Evolutionary conservation across 257 asterid species (phyloP).

Genomic region (Fraxinus quadrangulata): DNA sequence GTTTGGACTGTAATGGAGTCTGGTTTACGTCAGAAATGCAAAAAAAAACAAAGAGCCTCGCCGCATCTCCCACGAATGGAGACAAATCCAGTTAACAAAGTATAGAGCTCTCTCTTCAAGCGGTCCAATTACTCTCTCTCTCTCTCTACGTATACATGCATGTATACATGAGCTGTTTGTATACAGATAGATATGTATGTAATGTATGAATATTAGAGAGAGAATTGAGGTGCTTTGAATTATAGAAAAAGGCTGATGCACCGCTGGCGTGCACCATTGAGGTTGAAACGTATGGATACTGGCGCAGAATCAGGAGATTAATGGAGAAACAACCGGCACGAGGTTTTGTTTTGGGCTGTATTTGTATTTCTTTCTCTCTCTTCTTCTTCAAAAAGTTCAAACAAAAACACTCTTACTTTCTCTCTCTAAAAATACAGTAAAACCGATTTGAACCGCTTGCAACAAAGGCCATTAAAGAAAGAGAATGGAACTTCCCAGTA

Average conservation of each 20-base stretch:
- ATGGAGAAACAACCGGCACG: slow-evolving; percentile 59
- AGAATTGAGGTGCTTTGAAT: slow-evolving; percentile 45
- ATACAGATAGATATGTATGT: neutral
- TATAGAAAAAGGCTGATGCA: slow-evolving; percentile 39
- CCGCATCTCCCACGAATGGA: slow-evolving; percentile 49
- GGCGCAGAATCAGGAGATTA: slow-evolving; percentile 63
- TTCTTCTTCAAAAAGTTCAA: neutral
- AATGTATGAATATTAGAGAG: slow-evolving; percentile 23
- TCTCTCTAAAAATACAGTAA: slow-evolving; percentile 34
- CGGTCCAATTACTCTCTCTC: slow-evolving; percentile 37
- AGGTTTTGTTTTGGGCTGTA: slow-evolving; percentile 39
- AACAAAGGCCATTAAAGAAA: neutral
- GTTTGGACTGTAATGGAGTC: neutral
- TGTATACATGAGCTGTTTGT: neutral
- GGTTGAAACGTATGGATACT: slow-evolving; percentile 59
- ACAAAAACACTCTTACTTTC: neutral
- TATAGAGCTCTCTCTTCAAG: slow-evolving; percentile 23
- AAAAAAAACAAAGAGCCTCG: slow-evolving; percentile 26
- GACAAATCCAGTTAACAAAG: slow-evolving; percentile 36
- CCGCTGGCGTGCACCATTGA: slow-evolving; percentile 67
- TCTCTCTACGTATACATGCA: neutral
- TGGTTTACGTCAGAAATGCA: slow-evolving; percentile 32
- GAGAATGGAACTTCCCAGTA: slow-evolving; percentile 14
- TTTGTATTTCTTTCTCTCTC: slow-evolving; percentile 13
- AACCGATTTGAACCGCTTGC: slow-evolving; percentile 48